Conservation (phyloP, 2,329 filamentous ascomycete genomes). For the Aspergillus sp. region DNA sequence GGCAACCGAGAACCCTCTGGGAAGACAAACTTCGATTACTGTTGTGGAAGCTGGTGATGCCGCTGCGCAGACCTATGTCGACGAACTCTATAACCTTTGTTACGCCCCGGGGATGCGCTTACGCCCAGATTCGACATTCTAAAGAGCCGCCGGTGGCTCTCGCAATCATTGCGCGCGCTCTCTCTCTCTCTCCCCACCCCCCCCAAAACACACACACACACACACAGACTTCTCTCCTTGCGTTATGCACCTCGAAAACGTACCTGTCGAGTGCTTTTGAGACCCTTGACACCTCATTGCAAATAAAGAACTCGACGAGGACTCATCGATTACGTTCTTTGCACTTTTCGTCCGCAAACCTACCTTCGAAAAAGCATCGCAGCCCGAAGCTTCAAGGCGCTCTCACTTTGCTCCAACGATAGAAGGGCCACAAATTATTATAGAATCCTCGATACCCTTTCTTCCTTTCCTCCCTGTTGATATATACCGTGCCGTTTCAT, state of each 20-base stretch:
- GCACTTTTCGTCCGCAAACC: background rate
- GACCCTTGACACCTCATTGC: background rate
- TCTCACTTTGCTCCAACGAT: background rate
- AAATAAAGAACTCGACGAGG: background rate
- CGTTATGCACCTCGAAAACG: background rate
- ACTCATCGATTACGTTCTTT: no score
- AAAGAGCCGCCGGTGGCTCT: slow-evolving; percentile 1
- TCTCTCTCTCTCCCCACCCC: no score
- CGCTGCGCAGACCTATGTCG: slow-evolving; percentile 49
- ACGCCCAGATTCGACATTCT: slow-evolving; percentile 28
- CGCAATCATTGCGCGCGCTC: background rate
- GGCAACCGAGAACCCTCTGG: slow-evolving; percentile 21
- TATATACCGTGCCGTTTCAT: background rate
- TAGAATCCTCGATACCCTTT: background rate
- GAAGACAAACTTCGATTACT: slow-evolving; percentile 28
- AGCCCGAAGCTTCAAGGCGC: background rate
- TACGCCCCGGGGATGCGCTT: slow-evolving; percentile 36
- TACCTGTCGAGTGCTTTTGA: background rate
- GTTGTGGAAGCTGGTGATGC: slow-evolving; percentile 33
- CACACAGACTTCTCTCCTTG: background rate
- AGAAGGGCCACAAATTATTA: background rate
- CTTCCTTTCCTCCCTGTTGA: background rate
- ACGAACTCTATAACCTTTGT: slow-evolving; percentile 49
- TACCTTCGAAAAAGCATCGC: background rate
- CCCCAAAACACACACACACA: background rate